Base-by-base conservation (phyloP, 768 basidiomycete genomes). In the Suillus clintonianus region DNA sequence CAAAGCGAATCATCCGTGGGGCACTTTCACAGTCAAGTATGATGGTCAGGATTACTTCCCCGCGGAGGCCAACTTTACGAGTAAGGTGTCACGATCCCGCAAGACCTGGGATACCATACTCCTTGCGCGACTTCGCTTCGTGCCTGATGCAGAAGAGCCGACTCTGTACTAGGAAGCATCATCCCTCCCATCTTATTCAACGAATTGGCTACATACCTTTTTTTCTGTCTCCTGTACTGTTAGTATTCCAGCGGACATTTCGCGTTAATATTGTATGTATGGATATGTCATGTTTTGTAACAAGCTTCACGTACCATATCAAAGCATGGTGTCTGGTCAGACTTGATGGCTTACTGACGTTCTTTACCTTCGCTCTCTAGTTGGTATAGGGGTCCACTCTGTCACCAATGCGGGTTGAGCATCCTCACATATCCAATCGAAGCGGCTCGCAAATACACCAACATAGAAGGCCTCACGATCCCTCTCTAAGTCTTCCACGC, bases 41-140 rank as follows among this genome's bases (percentile, higher is more conserved):
- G 80, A 84, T 15, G 69, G 80, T 57, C 81, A 86, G 58, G 78
- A 79, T 15, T 68, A 6, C 51, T 53, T 70, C 45, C 62, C 67
- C n/a, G 66, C 65, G 4, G 62, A 65, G 22, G 73, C 74, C 11
- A 69, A 76, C 14, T 83, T 79, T 19, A 81, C 83, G 3, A 81
- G 76, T 64, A 90, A 88, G 71, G 81, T 89, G 13, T 90, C 89
- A 13, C 70, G 70, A 9, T 78, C 78, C 60, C 54, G 57, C 19
- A 66, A 64, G 36, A 71, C 70, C 9, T 86, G 82, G 85, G 82
- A 89, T 65, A 81, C 87, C 2, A 81, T 92, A 15, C 77, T 91
- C n/a, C 70, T 92, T 36, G 85, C 89, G 9, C 79, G 86, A 9
- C 73, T 92, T 60, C 79, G 88, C 36, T 92, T 91, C 77, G 87